Percentiles rank a stretch among this genome's conserved stretches.
Evolutionary conservation across 306 rosid genomes (phyloP).

Genomic region (Quercus alba): DNA sequence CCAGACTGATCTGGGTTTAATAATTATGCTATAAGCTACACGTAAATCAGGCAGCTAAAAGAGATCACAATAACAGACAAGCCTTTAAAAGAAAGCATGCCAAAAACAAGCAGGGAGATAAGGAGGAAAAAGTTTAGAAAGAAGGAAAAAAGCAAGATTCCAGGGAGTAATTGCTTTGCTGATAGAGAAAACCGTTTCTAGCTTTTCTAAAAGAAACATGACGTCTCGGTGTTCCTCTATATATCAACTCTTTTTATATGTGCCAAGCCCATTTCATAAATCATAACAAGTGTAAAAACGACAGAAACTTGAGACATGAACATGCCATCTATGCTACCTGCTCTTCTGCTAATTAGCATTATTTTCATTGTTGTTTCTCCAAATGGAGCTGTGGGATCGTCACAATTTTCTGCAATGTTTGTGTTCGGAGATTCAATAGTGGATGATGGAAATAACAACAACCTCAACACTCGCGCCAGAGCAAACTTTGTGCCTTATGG

Average conservation of each 20-base stretch:
- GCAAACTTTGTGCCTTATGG: conserved; percentile 35
- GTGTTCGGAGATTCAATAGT: conserved; percentile 45
- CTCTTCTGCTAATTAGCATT: conserved; percentile 1
- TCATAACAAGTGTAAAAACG: not conserved
- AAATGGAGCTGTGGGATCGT: not conserved
- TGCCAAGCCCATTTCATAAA: not conserved
- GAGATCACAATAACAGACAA: not conserved
- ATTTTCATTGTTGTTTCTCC: conserved; percentile 3
- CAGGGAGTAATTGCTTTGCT: not conserved
- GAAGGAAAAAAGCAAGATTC: not conserved
- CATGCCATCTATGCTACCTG: not conserved
- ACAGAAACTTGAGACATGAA: not conserved
- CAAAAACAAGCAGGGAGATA: conserved; percentile 6
- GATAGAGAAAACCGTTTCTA: not conserved
- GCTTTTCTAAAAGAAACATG: not conserved
- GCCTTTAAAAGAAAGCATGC: not conserved
- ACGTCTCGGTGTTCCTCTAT: not conserved
- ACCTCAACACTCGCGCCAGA: conserved; percentile 27
- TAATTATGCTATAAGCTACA: not conserved
- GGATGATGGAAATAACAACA: conserved; percentile 36
- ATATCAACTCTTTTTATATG: not conserved
- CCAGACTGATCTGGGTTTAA: no score
- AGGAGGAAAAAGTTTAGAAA: not conserved
- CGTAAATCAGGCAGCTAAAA: not conserved
- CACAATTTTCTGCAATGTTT: conserved; percentile 30